phyloP scores from a whole-genome alignment of 2,329 filamentous ascomycete genomes.

The Stemphylium vesicarium region DNA sequence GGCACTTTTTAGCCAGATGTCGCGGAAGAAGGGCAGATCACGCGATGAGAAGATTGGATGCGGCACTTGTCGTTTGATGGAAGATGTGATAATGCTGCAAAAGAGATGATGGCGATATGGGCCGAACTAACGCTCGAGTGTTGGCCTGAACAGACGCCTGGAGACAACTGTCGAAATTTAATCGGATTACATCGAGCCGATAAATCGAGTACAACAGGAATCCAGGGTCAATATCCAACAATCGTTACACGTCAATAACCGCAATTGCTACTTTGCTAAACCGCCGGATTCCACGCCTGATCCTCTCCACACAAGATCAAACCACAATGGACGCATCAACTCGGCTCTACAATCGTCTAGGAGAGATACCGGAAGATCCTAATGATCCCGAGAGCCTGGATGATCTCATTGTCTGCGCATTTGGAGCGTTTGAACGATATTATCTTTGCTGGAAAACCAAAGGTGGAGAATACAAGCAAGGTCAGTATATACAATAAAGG shows the following conservation, averaged over 20 bases:
- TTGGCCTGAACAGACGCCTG: not conserved
- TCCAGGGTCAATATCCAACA: not conserved
- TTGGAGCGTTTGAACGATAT: slow-evolving; percentile 50
- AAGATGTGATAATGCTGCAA: slow-evolving; percentile 1
- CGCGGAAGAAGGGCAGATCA: slow-evolving; percentile 15
- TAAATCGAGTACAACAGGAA: not conserved
- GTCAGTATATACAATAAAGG: slow-evolving; percentile 20
- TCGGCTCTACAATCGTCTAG: slow-evolving; percentile 42
- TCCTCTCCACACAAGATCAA: not conserved
- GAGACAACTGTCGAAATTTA: not conserved
- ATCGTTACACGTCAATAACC: not conserved
- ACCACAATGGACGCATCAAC: slow-evolving; percentile 37
- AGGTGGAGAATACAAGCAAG: slow-evolving; percentile 46
- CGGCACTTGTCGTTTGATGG: slow-evolving; percentile 3
- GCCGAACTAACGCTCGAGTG: not conserved
- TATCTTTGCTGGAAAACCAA: slow-evolving; percentile 50
- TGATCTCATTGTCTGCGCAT: slow-evolving; percentile 48
- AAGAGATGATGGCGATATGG: not conserved
- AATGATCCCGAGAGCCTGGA: slow-evolving; percentile 44
- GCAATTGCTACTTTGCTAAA: not conserved
- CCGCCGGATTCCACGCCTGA: not conserved
- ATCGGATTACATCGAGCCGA: not conserved
- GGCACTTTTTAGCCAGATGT: slow-evolving; percentile 14
- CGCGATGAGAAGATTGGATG: slow-evolving; percentile 6
- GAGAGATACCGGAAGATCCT: slow-evolving; percentile 40